Percentiles rank a stretch among this genome's conserved stretches.
These are phyloP conservation scores for Metschnikowia picachoensis DNA, from an alignment of 805 yeast species.

Conservation along the genomic window DNA sequence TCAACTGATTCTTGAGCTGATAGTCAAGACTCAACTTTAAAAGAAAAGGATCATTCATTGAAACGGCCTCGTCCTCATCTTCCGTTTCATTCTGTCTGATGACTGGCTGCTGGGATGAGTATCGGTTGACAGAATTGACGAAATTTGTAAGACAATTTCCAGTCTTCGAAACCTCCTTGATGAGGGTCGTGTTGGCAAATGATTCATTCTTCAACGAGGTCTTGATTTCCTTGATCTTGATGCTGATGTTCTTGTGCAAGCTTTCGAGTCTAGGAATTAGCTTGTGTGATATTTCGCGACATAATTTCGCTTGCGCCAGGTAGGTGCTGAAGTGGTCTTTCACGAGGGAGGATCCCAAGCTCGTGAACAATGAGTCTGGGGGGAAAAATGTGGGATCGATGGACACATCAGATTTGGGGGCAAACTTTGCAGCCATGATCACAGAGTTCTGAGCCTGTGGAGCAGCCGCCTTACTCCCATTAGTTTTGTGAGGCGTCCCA, in stretches of 20 bases:
- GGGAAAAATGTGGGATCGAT: slow-evolving; percentile 24
- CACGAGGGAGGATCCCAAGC: slow-evolving; percentile 30
- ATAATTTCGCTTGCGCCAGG: slow-evolving; percentile 25
- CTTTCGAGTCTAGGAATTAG: slow-evolving; percentile 36
- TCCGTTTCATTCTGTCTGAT: slow-evolving; percentile 22
- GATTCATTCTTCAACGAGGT: slow-evolving; percentile 38
- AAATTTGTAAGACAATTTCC: slow-evolving; percentile 45
- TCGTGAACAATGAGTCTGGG: slow-evolving; percentile 23
- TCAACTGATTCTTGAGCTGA: slow-evolving; percentile 38
- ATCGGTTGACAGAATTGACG: slow-evolving; percentile 31
- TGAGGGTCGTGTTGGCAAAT: slow-evolving; percentile 34
- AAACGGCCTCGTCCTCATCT: slow-evolving; percentile 25
- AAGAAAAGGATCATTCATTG: slow-evolving; percentile 40
- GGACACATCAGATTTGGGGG: slow-evolving; percentile 19
- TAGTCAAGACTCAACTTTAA: slow-evolving; percentile 37
- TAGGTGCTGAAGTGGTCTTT: slow-evolving; percentile 32
- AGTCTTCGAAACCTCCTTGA: slow-evolving; percentile 52
- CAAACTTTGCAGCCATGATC: slow-evolving; percentile 15
- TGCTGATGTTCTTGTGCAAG: slow-evolving; percentile 30
- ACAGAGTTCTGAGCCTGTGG: slow-evolving; percentile 3
- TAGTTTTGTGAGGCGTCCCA: slow-evolving; percentile 1
- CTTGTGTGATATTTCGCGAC: slow-evolving; percentile 30
- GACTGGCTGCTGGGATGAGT: slow-evolving; percentile 32
- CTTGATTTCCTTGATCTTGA: slow-evolving; percentile 41
- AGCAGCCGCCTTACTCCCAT: not conserved